These are phyloP conservation scores for Trypanosoma vivax DNA, from an alignment of 208 protist genomes.

Conservation along the genomic window DNA sequence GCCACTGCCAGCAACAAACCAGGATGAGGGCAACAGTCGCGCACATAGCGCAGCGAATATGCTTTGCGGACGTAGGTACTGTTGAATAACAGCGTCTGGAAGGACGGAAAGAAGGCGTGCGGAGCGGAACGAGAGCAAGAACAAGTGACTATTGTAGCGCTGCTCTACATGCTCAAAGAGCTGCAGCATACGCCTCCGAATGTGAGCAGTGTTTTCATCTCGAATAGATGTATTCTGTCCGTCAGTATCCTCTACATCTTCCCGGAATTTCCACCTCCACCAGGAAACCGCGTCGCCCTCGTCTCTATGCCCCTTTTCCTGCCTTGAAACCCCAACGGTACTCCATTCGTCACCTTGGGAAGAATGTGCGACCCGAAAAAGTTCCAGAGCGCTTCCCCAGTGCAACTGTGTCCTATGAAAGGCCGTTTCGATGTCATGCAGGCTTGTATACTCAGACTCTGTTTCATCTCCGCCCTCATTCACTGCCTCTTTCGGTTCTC, in stretches of 20 bases:
- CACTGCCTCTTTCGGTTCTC: neutral
- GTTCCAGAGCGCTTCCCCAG: constrained; percentile 18
- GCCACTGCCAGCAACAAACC: neutral
- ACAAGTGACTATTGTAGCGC: constrained; percentile 29
- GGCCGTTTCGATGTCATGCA: constrained; percentile 1
- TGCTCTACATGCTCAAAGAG: constrained; percentile 25
- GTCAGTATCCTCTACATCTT: neutral
- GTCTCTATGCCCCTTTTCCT: neutral
- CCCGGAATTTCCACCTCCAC: neutral
- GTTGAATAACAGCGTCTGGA: constrained; percentile 2
- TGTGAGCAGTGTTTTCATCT: constrained; percentile 13
- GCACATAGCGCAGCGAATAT: constrained; percentile 4
- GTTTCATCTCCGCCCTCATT: neutral
- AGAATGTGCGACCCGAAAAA: constrained; percentile 10
- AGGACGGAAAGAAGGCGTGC: neutral
- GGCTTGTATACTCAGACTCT: neutral
- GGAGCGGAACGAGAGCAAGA: neutral
- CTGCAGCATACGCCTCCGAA: constrained; percentile 24
- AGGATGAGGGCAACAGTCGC: constrained; percentile 19
- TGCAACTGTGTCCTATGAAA: constrained; percentile 6
- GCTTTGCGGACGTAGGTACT: neutral
- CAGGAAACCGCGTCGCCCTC: neutral
- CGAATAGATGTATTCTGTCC: neutral
- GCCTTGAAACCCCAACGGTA: neutral
- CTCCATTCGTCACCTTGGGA: neutral